Percentiles rank a stretch among this genome's conserved stretches.
Evolutionary conservation across 768 basidiomycete species (phyloP).

Genomic region (Leccinum arenicola): DNA sequence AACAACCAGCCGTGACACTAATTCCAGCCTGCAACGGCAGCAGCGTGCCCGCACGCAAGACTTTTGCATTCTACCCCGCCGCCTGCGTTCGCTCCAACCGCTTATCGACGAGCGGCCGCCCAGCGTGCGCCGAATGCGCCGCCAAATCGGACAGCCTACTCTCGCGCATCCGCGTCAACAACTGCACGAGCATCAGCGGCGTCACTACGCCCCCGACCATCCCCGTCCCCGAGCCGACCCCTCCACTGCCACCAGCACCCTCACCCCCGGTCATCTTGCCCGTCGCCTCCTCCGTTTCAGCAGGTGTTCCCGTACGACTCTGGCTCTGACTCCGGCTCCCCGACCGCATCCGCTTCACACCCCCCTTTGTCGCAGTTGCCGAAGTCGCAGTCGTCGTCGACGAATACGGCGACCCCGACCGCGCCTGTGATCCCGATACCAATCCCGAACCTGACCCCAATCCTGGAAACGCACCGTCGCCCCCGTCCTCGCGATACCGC

Average conservation of each 20-base stretch:
- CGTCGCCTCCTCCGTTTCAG: conserved; percentile 17
- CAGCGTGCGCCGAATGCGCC: conserved; percentile 41
- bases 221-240: not conserved
- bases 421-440: conserved; percentile 4
- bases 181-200: conserved; percentile 51
- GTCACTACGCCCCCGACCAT: conserved; percentile 41
- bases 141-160: conserved; percentile 52
- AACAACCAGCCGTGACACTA: too few relatives aligned
- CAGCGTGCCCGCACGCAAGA: not conserved
- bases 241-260: not conserved
- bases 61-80: conserved; percentile 37
- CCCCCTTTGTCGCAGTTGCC: conserved; percentile 8
- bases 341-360: conserved; percentile 24
- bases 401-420: conserved; percentile 21
- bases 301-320: conserved; percentile 28
- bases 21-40: too few relatives aligned
- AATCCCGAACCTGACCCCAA: not conserved
- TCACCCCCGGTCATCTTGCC: conserved; percentile 9
- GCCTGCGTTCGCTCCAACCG: conserved; percentile 71
- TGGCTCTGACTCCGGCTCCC: conserved; percentile 25
- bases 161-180: conserved; percentile 70
- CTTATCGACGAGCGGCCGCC: conserved; percentile 61
- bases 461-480: conserved; percentile 24
- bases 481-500: conserved; percentile 65
- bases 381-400: conserved; percentile 1